Evolutionary conservation across 768 basidiomycete species (phyloP).

Genomic region (Chlorophyllum brunneum): DNA sequence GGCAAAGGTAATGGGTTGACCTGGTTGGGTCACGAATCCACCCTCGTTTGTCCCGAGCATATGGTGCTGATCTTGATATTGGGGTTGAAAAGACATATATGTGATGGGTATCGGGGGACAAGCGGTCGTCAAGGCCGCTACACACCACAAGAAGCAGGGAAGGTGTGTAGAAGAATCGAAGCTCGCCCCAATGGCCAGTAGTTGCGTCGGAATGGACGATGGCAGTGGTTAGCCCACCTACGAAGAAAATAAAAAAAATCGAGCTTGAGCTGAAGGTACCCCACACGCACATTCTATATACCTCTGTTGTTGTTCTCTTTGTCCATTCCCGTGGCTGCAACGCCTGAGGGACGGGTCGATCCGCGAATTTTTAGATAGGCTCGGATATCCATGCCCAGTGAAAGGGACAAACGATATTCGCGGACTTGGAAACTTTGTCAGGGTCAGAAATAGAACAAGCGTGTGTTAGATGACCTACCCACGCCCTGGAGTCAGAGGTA

Average conservation of each 20-base stretch:
- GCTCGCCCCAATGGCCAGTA: background rate
- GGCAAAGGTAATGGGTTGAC: conserved; percentile 41
- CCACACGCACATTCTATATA: conserved; percentile 13
- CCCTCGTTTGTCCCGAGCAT: conserved; percentile 20
- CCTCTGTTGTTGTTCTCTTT: background rate
- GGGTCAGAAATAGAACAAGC: conserved; percentile 22
- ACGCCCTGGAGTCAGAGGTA: conserved; percentile 3
- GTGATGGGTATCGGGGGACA: conserved; percentile 2
- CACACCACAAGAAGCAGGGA: conserved; percentile 6
- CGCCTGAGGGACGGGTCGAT: conserved; percentile 22
- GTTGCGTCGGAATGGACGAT: background rate
- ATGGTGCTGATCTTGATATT: conserved; percentile 27
- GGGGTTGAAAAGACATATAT: conserved; percentile 6
- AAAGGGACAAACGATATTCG: conserved; percentile 16
- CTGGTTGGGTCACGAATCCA: conserved; percentile 15
- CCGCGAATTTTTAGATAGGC: conserved; percentile 26
- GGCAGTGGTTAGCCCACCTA: background rate
- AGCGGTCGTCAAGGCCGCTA: conserved; percentile 1
- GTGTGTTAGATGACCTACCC: conserved; percentile 5
- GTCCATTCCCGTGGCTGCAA: conserved; percentile 11
- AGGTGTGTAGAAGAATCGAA: background rate
- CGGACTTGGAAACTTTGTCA: conserved; percentile 21
- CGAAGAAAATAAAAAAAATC: conserved; percentile 6
- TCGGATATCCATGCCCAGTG: conserved; percentile 19
- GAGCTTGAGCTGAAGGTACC: background rate